Percentiles rank a stretch among this genome's conserved stretches.
These are phyloP conservation scores for Trypanosoma cruzi DNA, from an alignment of 208 protist species.

Conservation along the genomic window DNA sequence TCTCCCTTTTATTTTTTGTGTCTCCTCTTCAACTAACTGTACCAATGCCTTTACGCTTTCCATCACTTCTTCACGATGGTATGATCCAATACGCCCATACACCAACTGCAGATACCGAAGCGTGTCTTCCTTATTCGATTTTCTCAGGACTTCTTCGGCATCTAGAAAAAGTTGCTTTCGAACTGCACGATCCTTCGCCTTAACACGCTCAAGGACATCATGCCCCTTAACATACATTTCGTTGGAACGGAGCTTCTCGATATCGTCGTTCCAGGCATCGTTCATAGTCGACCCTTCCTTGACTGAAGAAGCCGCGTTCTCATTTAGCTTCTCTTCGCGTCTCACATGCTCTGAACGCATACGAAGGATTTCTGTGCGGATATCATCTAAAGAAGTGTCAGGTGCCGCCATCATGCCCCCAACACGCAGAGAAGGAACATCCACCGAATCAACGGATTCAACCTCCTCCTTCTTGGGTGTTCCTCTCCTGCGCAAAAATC, in stretches of 20 bases:
- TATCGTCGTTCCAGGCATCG: constrained; percentile 7
- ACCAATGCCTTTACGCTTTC: constrained; percentile 13
- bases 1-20: constrained; percentile 1
- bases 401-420: constrained; percentile 52
- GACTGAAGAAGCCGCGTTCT: constrained; percentile 19
- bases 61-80: constrained; percentile 29
- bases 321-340: constrained; percentile 16
- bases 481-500: constrained; percentile 17
- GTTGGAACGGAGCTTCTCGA: constrained; percentile 34
- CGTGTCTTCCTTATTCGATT: constrained; percentile 39
- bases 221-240: constrained; percentile 55
- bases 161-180: constrained; percentile 49
- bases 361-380: constrained; percentile 45
- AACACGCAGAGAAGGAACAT: constrained; percentile 23
- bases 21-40: constrained; percentile 18
- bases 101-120: constrained; percentile 52
- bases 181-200: constrained; percentile 29
- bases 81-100: constrained; percentile 36
- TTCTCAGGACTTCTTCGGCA: constrained; percentile 69
- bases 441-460: constrained; percentile 5
- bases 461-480: constrained; percentile 4
- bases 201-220: constrained; percentile 56
- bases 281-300: constrained; percentile 17
- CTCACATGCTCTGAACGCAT: constrained; percentile 28
- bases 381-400: constrained; percentile 57